Evolutionary conservation across 331 rosid genomes (phyloP).

Genomic region (Acacia pycnantha): DNA sequence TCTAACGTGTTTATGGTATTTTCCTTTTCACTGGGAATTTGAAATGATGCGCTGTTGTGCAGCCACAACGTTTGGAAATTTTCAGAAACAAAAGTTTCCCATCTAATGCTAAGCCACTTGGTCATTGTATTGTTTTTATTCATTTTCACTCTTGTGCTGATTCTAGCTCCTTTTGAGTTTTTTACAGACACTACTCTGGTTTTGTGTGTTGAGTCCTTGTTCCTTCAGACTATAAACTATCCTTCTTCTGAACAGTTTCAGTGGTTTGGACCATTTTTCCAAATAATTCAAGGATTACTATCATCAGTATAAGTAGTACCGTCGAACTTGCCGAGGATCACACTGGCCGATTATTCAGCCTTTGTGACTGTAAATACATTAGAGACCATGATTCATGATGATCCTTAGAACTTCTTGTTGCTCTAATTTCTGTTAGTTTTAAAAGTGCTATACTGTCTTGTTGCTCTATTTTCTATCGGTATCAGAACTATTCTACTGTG

Average conservation of each 20-base stretch:
- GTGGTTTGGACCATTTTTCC: constrained; percentile 12
- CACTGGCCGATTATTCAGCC: not conserved
- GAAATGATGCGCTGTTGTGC: constrained; percentile 14
- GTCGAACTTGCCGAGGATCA: not conserved
- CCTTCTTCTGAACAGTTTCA: constrained; percentile 18
- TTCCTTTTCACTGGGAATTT: constrained; percentile 15
- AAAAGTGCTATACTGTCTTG: not conserved
- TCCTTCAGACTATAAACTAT: constrained; percentile 5
- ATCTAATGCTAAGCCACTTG: not conserved
- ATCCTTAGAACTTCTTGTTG: not conserved
- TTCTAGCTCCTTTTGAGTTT: constrained; percentile 22
- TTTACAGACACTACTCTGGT: not conserved
- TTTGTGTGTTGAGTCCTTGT: constrained; percentile 14
- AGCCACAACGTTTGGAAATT: not conserved
- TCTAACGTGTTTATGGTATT: constrained; percentile 4
- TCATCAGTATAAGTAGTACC: not conserved
- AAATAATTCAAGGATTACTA: not conserved
- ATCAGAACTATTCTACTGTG: constrained; percentile 4
- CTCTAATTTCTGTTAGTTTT: not conserved
- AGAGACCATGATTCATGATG: not conserved
- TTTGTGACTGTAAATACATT: not conserved
- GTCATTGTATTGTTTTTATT: not conserved
- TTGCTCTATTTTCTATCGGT: not conserved
- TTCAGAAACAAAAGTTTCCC: not conserved
- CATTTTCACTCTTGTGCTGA: constrained; percentile 30